A percentile compares a stretch with the other conserved stretches of the same genome.
Conservation (phyloP, 208 protist species). For the Wallacemonas collosoma region DNA sequence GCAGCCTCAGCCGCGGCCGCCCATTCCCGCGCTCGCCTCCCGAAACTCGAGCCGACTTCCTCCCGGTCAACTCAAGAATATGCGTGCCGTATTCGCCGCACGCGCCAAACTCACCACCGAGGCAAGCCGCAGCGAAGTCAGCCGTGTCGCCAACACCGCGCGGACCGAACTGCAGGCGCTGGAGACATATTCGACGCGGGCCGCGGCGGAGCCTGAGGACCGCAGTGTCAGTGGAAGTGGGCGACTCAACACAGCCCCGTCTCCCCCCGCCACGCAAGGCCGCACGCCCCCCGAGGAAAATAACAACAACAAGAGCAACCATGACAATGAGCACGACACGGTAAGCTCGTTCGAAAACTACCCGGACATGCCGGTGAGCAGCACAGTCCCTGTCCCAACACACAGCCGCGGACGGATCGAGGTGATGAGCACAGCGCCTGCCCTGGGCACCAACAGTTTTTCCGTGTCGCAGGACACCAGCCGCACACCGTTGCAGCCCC, state of each 20-base stretch:
- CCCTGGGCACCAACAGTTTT: background rate
- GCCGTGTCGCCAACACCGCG: slow-evolving; percentile 53
- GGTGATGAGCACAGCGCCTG: slow-evolving; percentile 8
- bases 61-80: slow-evolving; percentile 43
- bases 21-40: slow-evolving; percentile 55
- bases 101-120: slow-evolving; percentile 62
- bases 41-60: slow-evolving; percentile 36
- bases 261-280: too few species aligned
- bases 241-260: too few species aligned
- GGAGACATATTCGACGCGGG: slow-evolving; percentile 39
- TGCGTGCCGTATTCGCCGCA: slow-evolving; percentile 66
- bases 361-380: background rate
- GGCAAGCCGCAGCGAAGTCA: slow-evolving; percentile 59
- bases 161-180: slow-evolving; percentile 76
- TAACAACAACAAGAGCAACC: background rate
- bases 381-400: background rate
- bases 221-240: background rate
- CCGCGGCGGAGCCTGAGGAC: background rate
- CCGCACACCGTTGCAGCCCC: too few species aligned
- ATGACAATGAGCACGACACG: background rate
- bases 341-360: background rate
- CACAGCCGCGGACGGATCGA: slow-evolving; percentile 1
- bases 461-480: too few species aligned
- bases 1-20: slow-evolving; percentile 41
- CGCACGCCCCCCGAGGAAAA: too few species aligned